These are phyloP conservation scores for Cenchrus fungigraminus DNA, from an alignment of 176 grass and related monocot species.

Conservation along the genomic window DNA sequence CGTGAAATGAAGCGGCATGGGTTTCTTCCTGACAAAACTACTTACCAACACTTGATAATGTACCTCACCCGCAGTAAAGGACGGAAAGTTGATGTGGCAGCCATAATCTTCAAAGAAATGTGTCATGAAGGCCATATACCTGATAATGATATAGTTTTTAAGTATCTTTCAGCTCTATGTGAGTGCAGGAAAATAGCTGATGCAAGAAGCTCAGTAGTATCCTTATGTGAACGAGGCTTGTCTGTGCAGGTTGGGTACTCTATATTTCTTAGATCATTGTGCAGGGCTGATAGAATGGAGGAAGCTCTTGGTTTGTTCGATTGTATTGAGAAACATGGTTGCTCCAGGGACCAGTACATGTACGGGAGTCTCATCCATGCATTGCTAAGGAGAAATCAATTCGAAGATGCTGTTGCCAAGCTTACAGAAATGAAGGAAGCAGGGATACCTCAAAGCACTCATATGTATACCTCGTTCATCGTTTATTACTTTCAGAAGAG, in stretches of 20 bases:
- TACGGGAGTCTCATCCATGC: constrained; percentile 85
- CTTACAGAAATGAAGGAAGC: constrained; percentile 74
- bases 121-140: constrained; percentile 53
- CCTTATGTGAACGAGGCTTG: constrained; percentile 71
- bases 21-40: constrained; percentile 60
- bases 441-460: constrained; percentile 57
- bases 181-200: constrained; percentile 63
- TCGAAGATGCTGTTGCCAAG: constrained; percentile 66
- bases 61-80: constrained; percentile 77
- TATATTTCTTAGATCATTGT: constrained; percentile 58
- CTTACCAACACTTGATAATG: constrained; percentile 75
- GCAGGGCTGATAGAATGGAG: constrained; percentile 63
- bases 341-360: constrained; percentile 57
- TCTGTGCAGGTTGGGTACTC: constrained; percentile 54
- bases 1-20: constrained; percentile 63
- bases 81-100: constrained; percentile 62
- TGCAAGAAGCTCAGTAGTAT: constrained; percentile 57
- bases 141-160: constrained; percentile 52
- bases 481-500: constrained; percentile 65
- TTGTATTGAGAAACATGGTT: constrained; percentile 60
- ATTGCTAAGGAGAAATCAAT: constrained; percentile 61
- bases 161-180: constrained; percentile 74
- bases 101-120: constrained; percentile 84
- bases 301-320: constrained; percentile 61
- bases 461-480: constrained; percentile 19